Base-by-base conservation (phyloP, 441 rosid species). In the Adansonia rubrostipa region DNA sequence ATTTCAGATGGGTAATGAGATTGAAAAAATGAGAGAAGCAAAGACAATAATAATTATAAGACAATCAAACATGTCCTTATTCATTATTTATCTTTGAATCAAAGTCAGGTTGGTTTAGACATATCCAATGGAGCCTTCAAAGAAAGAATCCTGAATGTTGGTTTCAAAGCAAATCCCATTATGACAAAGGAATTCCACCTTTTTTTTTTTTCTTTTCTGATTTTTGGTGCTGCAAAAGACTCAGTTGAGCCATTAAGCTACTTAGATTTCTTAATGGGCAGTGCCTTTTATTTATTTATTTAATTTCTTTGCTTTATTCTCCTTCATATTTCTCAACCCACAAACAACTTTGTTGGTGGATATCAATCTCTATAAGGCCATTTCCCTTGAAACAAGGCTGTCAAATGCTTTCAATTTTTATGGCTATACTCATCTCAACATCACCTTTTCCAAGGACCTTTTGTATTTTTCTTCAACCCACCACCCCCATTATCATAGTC, bases 271-370 rank as follows among this genome's bases (percentile, higher is more conserved):
- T 80, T 83, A 76, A 80, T 88, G 86, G 86, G 78, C 36, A 47
- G 47, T 79, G 79, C 82, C 68, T 77, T 78, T 61, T 13, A 22
- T 20, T 73, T n/a, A 54, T 15, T 51, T 51, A 13, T 51, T 5
- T 51, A 51, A 13, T 13, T 51, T 33, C 36, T 33, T 33, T 33
- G 36, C 36, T 33, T 33, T 33, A 33, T 33, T 33, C 88, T 79
- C 83, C 72, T 44, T 77, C 81, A 44, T 54, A 36, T 64, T 74
- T 63, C 80, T 79, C 76, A 78, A 79, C 83, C 82, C 82, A 77
- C 86, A 75, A 72, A 73, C 83, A 78, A 80, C 82, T 81, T 84
- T 85, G 58, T 81, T 78, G 88, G 87, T 79, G 88, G 87, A 84
- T 79, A 74, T 82, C 80, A 77, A 72, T 73, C 82, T 71, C 75